Evolutionary conservation across 106 monocot genomes (phyloP), one percentile per base, ranked within the genome.

Genomic region (Acorus calamus): DNA sequence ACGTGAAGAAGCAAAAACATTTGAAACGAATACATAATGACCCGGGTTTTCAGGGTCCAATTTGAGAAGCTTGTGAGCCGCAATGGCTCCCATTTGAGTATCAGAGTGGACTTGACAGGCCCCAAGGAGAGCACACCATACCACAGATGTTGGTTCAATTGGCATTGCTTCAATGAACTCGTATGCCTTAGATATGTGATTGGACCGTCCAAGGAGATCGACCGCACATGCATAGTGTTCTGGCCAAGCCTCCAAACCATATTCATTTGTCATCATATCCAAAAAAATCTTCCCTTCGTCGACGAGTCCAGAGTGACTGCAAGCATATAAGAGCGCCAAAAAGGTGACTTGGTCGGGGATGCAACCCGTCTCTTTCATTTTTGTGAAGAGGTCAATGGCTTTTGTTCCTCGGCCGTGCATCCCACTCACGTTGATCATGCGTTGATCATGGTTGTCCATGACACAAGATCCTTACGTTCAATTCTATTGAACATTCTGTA

Each of bases 201-300:
- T 89, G 11, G 84, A 77, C 11, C 94, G 79, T 6, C 89, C 84
- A 65, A 94, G 80, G 60, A 94, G 74, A 73, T 94, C 89, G 64
- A 89, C 89, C 3, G 80, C 47, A 42, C 86, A 87, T 44, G 82
- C 84, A 72, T 83, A 91, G 56, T 98, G 96, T n/a, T 91, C 91
- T 7, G 78, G 74, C 91, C 96, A 91, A 45, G 91, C 87, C 3
- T 83, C 73, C 28, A 88, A 74, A 10, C 28, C 49, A 55, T 81
- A 78, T 1, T 66, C 58, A 10, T 14, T 51, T 57, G 51, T 71
- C 86, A 86, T 86, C 28, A 64, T 53, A 3, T 83, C 66, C 4
- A 83, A 63, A 62, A 51, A 81, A 2, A 7, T 4, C 50, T 72
- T 81, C 8, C 86, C 90, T 50, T 86, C 76, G 10, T 72, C 43